Conservation (phyloP, 768 basidiomycete genomes). For the Gloeopeniophorella convolvens region DNA sequence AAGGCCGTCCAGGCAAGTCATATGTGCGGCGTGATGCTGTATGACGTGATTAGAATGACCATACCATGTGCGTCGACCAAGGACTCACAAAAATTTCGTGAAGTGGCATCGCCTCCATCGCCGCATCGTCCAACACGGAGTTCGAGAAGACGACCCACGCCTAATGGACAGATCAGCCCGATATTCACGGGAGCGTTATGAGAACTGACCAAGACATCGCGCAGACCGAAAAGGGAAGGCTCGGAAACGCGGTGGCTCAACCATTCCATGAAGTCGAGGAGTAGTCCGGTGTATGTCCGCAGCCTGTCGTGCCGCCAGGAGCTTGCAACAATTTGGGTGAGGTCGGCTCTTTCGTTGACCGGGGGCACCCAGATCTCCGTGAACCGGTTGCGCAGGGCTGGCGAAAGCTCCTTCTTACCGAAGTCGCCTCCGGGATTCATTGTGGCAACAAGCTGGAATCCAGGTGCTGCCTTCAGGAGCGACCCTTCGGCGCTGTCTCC, state of each 20-base stretch:
- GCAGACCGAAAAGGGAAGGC: constrained; percentile 61
- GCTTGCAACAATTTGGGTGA: constrained; percentile 67
- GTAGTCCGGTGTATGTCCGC: constrained; percentile 43
- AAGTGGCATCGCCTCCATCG: constrained; percentile 30
- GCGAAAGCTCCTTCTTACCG: constrained; percentile 97
- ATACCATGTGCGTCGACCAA: neutral
- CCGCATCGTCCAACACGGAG: constrained; percentile 35
- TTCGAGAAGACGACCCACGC: constrained; percentile 93
- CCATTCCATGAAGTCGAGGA: constrained; percentile 84
- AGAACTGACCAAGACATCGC: constrained; percentile 79
- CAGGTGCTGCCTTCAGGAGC: constrained; percentile 52
- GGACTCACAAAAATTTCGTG: constrained; percentile 63
- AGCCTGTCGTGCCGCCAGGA: constrained; percentile 60
- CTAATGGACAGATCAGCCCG: constrained; percentile 35
- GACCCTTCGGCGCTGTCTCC: constrained; percentile 66
- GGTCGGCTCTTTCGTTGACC: constrained; percentile 64
- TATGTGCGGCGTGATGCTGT: constrained; percentile 87
- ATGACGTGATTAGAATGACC: constrained; percentile 14
- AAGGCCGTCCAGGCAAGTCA: constrained; percentile 89
- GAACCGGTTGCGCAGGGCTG: constrained; percentile 93
- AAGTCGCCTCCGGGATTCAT: constrained; percentile 99
- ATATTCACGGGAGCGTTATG: neutral
- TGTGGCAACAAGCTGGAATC: constrained; percentile 89
- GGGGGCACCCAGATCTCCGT: constrained; percentile 99
- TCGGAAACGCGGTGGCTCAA: constrained; percentile 56